A percentile compares a stretch with the other conserved stretches of the same genome.
Conservation (phyloP, 2,329 filamentous ascomycete genomes). For the Fusarium scirpi region DNA sequence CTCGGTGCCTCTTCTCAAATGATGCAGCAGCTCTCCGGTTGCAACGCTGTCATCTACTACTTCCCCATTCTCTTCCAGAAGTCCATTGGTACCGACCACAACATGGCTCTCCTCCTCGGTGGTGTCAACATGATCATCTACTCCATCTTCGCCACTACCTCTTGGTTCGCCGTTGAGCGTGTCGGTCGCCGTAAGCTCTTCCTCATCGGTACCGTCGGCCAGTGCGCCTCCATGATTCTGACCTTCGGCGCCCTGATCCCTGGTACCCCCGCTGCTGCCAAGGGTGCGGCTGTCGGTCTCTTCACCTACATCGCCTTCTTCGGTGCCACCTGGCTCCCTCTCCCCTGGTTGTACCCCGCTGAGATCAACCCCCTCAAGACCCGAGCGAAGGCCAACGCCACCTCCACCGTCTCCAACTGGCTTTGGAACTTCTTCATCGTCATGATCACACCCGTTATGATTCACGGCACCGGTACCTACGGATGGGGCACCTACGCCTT, state of each 20-base stretch:
- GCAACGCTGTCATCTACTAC: conserved; percentile 72
- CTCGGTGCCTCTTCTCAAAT: conserved; percentile 70
- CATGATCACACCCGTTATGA: conserved; percentile 82
- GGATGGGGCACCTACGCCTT: conserved; percentile 65
- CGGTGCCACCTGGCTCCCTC: conserved; percentile 72
- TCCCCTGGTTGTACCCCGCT: conserved; percentile 70
- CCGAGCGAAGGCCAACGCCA: conserved; percentile 66
- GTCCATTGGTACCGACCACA: conserved; percentile 49
- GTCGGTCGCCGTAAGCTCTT: conserved; percentile 61
- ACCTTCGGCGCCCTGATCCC: conserved; percentile 74
- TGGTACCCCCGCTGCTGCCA: conserved; percentile 64
- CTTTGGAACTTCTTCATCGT: conserved; percentile 77
- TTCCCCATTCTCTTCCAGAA: conserved; percentile 67
- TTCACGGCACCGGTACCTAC: conserved; percentile 62
- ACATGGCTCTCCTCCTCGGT: conserved; percentile 63
- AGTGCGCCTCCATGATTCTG: conserved; percentile 69
- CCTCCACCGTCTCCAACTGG: conserved; percentile 71
- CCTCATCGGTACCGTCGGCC: conserved; percentile 59
- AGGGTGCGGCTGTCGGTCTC: conserved; percentile 75
- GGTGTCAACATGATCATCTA: conserved; percentile 67
- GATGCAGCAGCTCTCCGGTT: conserved; percentile 72
- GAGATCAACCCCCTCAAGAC: conserved; percentile 72
- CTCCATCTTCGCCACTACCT: conserved; percentile 65
- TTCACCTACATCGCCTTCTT: conserved; percentile 79
- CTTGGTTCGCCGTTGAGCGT: conserved; percentile 65